phyloP scores from a whole-genome alignment of 345 rosid genomes.

The Eucalyptus sp. region DNA sequence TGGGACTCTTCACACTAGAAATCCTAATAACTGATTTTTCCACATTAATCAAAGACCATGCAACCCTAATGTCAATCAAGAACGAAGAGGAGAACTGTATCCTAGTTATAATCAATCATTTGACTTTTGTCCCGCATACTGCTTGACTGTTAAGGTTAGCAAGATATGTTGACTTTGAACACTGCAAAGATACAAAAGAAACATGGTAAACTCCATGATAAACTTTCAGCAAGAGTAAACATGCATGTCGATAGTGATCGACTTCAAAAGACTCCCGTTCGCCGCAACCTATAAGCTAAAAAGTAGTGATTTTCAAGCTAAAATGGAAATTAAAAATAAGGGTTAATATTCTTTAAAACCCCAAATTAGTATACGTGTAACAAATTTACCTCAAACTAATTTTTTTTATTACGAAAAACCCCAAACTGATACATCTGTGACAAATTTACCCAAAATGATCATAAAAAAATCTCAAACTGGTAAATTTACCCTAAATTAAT shows the following conservation, averaged over 20 bases:
- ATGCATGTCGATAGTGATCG: background rate
- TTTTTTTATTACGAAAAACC: fast-evolving
- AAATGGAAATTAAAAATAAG: too few species aligned
- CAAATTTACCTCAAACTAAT: too few species aligned
- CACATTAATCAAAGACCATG: background rate
- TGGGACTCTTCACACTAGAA: background rate
- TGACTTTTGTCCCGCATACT: background rate
- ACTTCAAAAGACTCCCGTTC: background rate
- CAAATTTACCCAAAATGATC: too few species aligned
- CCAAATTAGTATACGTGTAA: fast-evolving
- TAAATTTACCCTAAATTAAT: too few species aligned
- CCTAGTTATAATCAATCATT: background rate
- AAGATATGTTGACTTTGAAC: background rate
- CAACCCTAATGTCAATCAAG: background rate
- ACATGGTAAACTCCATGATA: background rate
- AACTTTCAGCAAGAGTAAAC: background rate
- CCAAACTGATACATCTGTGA: fast-evolving
- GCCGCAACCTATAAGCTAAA: background rate
- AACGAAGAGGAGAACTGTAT: background rate
- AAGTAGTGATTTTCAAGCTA: background rate
- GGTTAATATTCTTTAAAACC: too few species aligned
- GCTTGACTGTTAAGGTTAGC: background rate
- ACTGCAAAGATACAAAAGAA: background rate
- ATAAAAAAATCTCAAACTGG: too few species aligned
- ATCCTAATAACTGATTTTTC: background rate